Conservation (phyloP, 805 yeast species). For the Wickerhamiella parazyma region DNA sequence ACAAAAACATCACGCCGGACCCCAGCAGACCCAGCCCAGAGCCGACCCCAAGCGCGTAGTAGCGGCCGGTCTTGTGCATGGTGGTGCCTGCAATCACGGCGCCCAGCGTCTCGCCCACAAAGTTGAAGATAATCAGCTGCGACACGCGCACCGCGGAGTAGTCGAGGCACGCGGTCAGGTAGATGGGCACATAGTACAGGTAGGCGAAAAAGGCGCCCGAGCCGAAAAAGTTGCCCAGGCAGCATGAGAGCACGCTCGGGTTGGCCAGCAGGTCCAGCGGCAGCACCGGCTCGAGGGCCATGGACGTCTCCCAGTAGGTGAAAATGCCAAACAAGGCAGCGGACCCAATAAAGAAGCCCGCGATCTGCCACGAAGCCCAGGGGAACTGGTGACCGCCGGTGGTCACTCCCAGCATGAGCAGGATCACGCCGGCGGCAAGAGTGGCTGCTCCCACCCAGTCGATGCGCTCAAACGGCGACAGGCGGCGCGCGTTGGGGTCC, state of each 20-base stretch:
- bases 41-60: conserved; percentile 35
- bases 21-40: conserved; percentile 33
- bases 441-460: conserved; percentile 54
- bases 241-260: conserved; percentile 51
- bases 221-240: conserved; percentile 55
- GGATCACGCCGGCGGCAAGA: conserved; percentile 43
- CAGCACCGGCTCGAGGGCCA: conserved; percentile 51
- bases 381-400: conserved; percentile 46
- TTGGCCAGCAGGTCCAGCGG: conserved; percentile 45
- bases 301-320: conserved; percentile 36
- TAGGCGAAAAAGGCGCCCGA: conserved; percentile 54
- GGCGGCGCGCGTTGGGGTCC: conserved; percentile 24
- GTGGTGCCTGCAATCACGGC: conserved; percentile 53
- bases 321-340: conserved; percentile 29
- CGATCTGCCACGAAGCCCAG: conserved; percentile 27
- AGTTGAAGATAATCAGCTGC: conserved; percentile 42
- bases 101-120: conserved; percentile 53
- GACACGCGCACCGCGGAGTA: conserved; percentile 63
- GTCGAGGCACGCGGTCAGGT: conserved; percentile 50
- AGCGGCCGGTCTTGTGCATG: conserved; percentile 56
- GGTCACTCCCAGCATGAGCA: conserved; percentile 50
- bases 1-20: conserved; percentile 33
- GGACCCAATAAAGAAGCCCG: conserved; percentile 19
- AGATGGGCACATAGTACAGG: conserved; percentile 60
- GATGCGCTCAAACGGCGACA: conserved; percentile 40